phyloP scores from a whole-genome alignment of 1,284 basidiomycete species.

The Mycena sp. region DNA sequence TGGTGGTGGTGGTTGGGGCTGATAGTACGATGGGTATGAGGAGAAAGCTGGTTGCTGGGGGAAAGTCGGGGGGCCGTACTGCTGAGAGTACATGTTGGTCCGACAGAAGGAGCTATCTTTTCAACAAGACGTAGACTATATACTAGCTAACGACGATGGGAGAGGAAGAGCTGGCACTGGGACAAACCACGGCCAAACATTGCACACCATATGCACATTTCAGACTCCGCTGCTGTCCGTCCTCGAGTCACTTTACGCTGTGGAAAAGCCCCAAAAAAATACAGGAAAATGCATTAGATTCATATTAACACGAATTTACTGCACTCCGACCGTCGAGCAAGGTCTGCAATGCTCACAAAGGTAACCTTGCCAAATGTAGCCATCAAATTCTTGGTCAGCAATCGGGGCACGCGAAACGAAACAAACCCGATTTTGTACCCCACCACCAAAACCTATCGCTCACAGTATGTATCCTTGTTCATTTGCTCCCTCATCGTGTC shows the following conservation, averaged over 20 bases:
- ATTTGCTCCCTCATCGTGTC: neutral
- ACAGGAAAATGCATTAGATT: too few species aligned
- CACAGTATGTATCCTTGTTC: neutral
- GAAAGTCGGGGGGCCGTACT: conserved; percentile 13
- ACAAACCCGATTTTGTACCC: neutral
- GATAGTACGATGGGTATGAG: conserved; percentile 52
- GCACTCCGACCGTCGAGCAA: too few species aligned
- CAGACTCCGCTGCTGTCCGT: too few species aligned
- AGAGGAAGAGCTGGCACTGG: neutral
- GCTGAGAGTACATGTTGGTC: conserved; percentile 21
- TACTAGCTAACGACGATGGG: neutral
- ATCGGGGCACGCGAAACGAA: too few species aligned
- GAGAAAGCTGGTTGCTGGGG: conserved; percentile 46
- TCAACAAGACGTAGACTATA: neutral
- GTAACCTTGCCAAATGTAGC: too few species aligned
- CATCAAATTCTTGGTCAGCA: too few species aligned
- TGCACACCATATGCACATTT: too few species aligned
- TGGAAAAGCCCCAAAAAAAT: too few species aligned
- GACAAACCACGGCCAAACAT: too few species aligned
- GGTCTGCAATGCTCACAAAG: too few species aligned
- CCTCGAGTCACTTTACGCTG: too few species aligned
- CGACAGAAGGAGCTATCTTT: neutral
- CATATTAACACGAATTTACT: too few species aligned
- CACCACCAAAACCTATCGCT: neutral
- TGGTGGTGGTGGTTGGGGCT: conserved; percentile 55